Percentiles rank a stretch among this genome's conserved stretches.
Conservation (phyloP, 169 alveolate genomes). For the Neospora caninum region DNA sequence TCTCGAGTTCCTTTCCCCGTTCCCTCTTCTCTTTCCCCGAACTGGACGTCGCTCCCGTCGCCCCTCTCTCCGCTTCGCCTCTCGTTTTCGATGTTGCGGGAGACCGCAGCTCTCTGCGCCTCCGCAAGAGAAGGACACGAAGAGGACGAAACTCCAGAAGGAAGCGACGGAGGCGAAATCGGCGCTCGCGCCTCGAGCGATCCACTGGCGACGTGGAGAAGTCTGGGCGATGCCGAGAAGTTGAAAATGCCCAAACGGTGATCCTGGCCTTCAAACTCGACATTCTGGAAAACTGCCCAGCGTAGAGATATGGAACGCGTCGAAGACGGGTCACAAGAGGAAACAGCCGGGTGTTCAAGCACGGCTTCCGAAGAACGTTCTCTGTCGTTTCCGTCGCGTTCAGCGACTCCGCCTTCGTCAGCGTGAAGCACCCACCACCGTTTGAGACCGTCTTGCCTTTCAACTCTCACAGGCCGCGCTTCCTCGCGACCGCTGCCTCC, state of each 20-base stretch:
- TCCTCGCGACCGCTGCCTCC: not conserved
- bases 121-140: no score
- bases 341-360: not conserved
- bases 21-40: no score
- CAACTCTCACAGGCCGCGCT: not conserved
- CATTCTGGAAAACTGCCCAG: constrained; percentile 21
- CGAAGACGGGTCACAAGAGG: not conserved
- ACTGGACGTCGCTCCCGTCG: no score
- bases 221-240: not conserved
- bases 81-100: no score
- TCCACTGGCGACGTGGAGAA: not conserved
- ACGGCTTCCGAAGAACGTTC: not conserved
- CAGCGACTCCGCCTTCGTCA: not conserved
- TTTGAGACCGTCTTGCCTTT: not conserved
- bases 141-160: no score
- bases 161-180: no score
- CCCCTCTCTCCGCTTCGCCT: no score
- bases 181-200: not conserved
- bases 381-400: not conserved
- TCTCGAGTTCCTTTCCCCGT: no score
- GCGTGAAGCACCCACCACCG: constrained; percentile 5
- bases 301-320: not conserved
- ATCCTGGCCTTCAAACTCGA: not conserved
- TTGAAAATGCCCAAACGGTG: not conserved
- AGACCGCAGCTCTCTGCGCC: no score